Conservation (phyloP, 805 yeast species). For the Metschnikowia aberdeeniae region DNA sequence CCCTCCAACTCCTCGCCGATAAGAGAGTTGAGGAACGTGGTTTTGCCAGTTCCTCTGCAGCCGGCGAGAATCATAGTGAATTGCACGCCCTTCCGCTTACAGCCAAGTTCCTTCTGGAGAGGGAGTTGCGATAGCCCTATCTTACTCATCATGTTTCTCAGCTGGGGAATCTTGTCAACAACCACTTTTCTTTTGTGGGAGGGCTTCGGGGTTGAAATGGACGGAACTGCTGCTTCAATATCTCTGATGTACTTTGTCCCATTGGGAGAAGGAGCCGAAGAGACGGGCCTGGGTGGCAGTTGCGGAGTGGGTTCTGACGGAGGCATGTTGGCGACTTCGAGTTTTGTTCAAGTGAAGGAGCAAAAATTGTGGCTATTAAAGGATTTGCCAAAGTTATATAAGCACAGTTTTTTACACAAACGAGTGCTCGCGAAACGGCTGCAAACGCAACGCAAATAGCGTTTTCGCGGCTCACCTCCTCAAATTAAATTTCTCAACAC, state of each 20-base stretch:
- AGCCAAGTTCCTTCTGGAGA: constrained; percentile 23
- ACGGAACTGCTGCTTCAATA: not conserved
- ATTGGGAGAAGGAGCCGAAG: constrained; percentile 1
- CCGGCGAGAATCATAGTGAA: constrained; percentile 41
- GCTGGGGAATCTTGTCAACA: constrained; percentile 15
- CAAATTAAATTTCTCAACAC: too few species aligned
- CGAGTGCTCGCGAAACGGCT: too few species aligned
- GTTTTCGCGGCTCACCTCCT: too few species aligned
- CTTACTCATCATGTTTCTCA: constrained; percentile 14
- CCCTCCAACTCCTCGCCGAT: constrained; percentile 18
- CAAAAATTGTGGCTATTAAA: not conserved
- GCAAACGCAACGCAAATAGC: too few species aligned
- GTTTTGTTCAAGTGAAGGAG: not conserved
- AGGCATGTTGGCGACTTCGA: not conserved
- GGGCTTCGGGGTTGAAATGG: not conserved
- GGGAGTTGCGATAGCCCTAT: constrained; percentile 25
- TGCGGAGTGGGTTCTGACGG: constrained; percentile 2
- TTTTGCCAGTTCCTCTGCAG: constrained; percentile 23
- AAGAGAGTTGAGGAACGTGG: constrained; percentile 25
- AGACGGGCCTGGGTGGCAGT: constrained; percentile 1
- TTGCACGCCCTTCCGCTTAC: constrained; percentile 27
- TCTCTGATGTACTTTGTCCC: not conserved
- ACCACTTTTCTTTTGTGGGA: constrained; percentile 9
- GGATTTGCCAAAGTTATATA: not conserved
- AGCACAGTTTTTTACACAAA: not conserved